Conservation (phyloP, 1,284 basidiomycete genomes). For the Moesziomyces sp. region DNA sequence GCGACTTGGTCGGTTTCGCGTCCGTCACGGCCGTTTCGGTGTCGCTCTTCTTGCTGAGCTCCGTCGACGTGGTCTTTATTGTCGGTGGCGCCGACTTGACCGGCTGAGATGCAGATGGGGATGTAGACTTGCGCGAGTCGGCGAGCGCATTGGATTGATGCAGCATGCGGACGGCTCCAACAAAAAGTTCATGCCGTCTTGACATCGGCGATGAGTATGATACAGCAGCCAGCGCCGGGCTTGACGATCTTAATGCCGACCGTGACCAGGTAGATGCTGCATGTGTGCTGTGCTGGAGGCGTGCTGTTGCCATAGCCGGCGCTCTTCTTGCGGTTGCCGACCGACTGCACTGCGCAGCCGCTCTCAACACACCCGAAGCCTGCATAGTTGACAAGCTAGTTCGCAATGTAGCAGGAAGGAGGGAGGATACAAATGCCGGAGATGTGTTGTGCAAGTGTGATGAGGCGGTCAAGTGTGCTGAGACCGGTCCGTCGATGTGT, state of each 20-base stretch:
- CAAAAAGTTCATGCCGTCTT: slow-evolving; percentile 22
- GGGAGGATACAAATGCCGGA: background rate
- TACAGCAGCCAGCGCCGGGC: background rate
- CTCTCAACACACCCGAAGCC: slow-evolving; percentile 23
- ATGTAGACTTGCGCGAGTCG: slow-evolving; percentile 16
- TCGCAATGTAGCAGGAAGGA: background rate
- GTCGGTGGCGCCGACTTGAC: background rate
- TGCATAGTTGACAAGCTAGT: slow-evolving; percentile 17
- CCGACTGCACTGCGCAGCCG: slow-evolving; percentile 18
- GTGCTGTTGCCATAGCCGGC: background rate
- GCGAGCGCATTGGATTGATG: slow-evolving; percentile 26
- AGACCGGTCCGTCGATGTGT: background rate
- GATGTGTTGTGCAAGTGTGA: background rate
- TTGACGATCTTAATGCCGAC: background rate
- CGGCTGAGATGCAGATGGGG: slow-evolving; percentile 7
- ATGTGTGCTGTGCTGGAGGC: background rate
- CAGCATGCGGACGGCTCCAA: slow-evolving; percentile 17
- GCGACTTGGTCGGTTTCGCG: slow-evolving; percentile 21
- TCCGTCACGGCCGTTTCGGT: slow-evolving; percentile 9
- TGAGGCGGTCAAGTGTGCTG: background rate
- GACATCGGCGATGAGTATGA: background rate
- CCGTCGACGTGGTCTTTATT: slow-evolving; percentile 3
- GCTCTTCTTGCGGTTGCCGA: slow-evolving; percentile 12
- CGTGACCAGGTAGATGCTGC: slow-evolving; percentile 1
- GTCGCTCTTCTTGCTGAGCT: slow-evolving; percentile 5